Conservation (phyloP, 306 rosid species). For the Lathyrus sativus region DNA sequence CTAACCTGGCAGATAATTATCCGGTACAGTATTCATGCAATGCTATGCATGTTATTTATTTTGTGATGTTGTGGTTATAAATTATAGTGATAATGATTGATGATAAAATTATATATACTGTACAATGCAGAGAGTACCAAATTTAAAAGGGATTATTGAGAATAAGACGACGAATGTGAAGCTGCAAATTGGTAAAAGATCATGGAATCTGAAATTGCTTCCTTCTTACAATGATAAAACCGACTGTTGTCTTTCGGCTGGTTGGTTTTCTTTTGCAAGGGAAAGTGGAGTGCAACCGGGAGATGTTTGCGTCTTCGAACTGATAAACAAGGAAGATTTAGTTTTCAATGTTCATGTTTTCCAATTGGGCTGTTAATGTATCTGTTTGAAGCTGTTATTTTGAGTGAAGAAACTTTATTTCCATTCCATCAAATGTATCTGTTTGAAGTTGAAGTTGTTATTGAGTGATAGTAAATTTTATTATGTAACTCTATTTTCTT, state of each 20-base stretch:
- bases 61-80: not conserved
- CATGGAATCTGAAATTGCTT: constrained; percentile 29
- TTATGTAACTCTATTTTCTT: too few species aligned
- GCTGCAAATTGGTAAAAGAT: constrained; percentile 15
- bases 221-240: accelerated
- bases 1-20: not conserved
- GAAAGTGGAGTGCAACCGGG: constrained; percentile 14
- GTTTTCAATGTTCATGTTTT: constrained; percentile 30
- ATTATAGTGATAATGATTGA: not conserved
- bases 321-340: not conserved
- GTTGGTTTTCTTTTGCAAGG: too few species aligned
- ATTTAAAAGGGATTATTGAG: constrained; percentile 10
- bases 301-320: constrained; percentile 39
- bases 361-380: not conserved
- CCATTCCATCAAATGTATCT: not conserved
- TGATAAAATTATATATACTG: not conserved
- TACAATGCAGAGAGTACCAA: constrained; percentile 18
- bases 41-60: not conserved
- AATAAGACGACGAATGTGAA: not conserved
- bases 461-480: too few species aligned
- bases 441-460: not conserved
- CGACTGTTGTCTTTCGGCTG: not conserved
- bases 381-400: not conserved
- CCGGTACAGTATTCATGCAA: not conserved
- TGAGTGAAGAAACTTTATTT: too few species aligned